These are phyloP conservation scores for Trichopus zeylanicus DNA, from an alignment of 116 monocot genomes.

Conservation along the genomic window DNA sequence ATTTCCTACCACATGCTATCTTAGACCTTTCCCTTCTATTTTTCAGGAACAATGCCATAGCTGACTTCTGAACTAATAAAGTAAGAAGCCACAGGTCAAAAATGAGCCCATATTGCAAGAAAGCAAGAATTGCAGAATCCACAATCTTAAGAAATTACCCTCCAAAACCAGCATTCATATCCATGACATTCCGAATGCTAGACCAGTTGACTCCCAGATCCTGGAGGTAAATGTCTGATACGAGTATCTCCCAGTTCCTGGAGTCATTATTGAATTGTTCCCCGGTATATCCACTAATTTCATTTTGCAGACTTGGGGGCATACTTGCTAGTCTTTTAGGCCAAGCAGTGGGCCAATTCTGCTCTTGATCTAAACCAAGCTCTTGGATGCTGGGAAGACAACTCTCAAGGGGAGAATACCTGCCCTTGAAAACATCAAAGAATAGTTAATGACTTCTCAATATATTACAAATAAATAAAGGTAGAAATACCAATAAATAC, in stretches of 20 bases:
- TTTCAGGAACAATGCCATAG: too few relatives aligned
- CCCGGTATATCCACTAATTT: constrained; percentile 6
- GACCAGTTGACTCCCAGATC: constrained; percentile 69
- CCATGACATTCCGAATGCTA: constrained; percentile 79
- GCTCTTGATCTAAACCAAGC: constrained; percentile 15
- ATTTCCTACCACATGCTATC: too few relatives aligned
- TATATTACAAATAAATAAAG: background rate
- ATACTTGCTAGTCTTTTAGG: constrained; percentile 53
- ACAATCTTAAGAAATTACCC: constrained; percentile 65
- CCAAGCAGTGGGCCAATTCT: constrained; percentile 60
- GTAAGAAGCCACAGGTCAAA: too few relatives aligned
- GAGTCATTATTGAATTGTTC: constrained; percentile 38
- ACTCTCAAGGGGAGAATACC: constrained; percentile 75
- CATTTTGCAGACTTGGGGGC: constrained; percentile 24
- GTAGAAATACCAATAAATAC: constrained; percentile 20
- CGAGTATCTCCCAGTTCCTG: constrained; percentile 60
- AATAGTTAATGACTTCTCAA: background rate
- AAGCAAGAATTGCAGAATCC: too few relatives aligned
- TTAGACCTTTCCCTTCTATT: too few relatives aligned
- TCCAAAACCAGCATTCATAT: constrained; percentile 89
- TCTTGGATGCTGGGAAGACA: constrained; percentile 44
- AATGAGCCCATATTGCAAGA: too few relatives aligned
- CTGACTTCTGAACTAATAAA: too few relatives aligned
- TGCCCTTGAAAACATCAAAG: constrained; percentile 10
- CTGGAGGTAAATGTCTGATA: constrained; percentile 38